Evolutionary conservation across 129 eudicot species (phyloP), one percentile per base, ranked within the genome.

Genomic region (Lonicera japonica): DNA sequence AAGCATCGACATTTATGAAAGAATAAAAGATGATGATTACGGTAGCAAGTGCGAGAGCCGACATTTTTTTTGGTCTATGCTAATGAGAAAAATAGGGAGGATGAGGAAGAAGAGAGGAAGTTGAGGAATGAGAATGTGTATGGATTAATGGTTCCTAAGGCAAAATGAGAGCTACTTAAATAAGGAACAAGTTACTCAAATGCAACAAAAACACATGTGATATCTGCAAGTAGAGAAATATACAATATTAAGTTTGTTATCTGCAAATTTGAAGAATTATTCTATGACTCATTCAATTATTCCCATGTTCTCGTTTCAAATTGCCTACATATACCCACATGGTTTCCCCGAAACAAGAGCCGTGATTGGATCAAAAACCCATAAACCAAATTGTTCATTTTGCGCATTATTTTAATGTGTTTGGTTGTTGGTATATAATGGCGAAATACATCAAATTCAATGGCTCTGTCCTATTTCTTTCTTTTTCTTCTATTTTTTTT

Each of bases 201-300:
- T 72, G 79, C 80, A 83, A 81, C 83, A 61, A 70, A 63, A 66
- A 61, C 83, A 87, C 91, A 87, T 87, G 91, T 79, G 78, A 66
- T 48, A 69, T 24, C 66, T 73, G 75, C 78, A 69, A 65, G 43
- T 61, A 29, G n/a, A 45, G 17, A 22, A 19, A 25, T 43, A 8
- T 54, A 41, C 39, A 70, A 58, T 45, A 73, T 56, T 29, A 29
- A 29, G 36, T 29, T 29, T 29, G 36, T 75, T 41, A n/a, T 66
- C 64, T 59, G 66, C 65, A 68, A 60, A 39, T 39, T 66, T 68
- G 67, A 64, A 68, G 51, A 53, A 63, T 24, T 71, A 50, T 20
- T 59, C 59, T 55, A 50, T 41, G 50, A 29, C 74, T 56, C 20
- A 72, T 77, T 70, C 72, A 79, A 77, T 71, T 66, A 81, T 78